Percentiles rank a stretch among this genome's conserved stretches.
These are phyloP conservation scores for Botrytis medusae DNA, from an alignment of 2,329 filamentous ascomycete genomes.

Conservation along the genomic window DNA sequence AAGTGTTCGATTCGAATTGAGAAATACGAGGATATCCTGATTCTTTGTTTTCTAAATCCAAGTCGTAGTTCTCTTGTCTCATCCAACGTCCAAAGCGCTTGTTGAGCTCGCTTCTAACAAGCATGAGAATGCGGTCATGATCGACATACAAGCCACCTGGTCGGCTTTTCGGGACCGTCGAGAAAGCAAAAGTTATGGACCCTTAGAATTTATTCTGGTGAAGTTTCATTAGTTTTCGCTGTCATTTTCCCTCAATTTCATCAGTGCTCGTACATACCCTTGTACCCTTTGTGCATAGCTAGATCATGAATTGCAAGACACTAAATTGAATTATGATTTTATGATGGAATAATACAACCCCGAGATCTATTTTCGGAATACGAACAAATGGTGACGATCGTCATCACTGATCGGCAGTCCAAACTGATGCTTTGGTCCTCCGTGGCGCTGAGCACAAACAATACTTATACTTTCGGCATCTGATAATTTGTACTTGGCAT, in stretches of 20 bases:
- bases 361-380: conserved; percentile 5
- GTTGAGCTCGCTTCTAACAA: background rate
- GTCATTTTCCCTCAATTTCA: background rate
- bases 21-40: background rate
- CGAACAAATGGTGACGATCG: background rate
- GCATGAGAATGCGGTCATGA: background rate
- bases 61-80: background rate
- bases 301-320: background rate
- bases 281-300: background rate
- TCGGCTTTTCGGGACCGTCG: background rate
- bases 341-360: background rate
- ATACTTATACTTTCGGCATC: background rate
- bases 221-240: background rate
- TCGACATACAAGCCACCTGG: background rate
- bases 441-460: background rate
- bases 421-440: background rate
- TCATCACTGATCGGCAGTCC: background rate
- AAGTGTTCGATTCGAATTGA: too few relatives aligned
- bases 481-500: background rate
- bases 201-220: too few relatives aligned
- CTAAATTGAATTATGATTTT: background rate
- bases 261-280: background rate
- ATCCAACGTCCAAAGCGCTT: background rate
- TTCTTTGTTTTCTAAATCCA: background rate
- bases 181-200: background rate